Base-by-base conservation (phyloP, 2,329 filamentous ascomycete species). In the Trichophyton mentagrophytes region DNA sequence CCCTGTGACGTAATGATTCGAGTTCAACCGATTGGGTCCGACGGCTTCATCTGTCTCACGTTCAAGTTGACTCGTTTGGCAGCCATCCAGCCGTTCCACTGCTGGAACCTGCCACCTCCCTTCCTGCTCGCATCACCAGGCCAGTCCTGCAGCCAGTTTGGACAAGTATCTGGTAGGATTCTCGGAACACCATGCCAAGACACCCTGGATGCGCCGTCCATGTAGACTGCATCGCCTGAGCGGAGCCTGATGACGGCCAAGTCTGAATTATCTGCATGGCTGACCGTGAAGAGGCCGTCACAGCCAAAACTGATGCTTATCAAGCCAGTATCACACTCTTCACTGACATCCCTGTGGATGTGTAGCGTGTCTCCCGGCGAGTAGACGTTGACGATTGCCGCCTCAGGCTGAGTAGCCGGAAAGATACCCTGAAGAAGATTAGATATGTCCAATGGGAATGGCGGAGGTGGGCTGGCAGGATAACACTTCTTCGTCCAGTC, bases 101-200 rank as follows among this genome's bases (percentile, higher is more conserved):
- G 78, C 58, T 83, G 78, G 68, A 82, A 90, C 49, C 73, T 77
- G 3, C 65, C 62, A 17, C 65, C 62, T 36, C 66, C 78, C 0
- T 49, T 63, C 36, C 57, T 62, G 8, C 44, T 25, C 7, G 20
- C 22, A 27, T 51, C 46, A 1, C 72, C 77, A 7, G 91, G 91
- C 91, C 91, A 97, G 47, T 86, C 77, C 61, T 78, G 75, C 57
- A 97, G 73, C 72, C 85, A 88, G 0, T 76, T 76, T 0, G 92
- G 92, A 73, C 91, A 97, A 0, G 89, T 95, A 0, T 77, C 82
- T 55, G 84, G 81, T 40, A 96, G 69, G 11, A 97, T 86, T 71
- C 91, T 93, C 4, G 93, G 91, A 11, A 97, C 90, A 11, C 89
- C 91, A 75, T 97, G 93, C 92, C 92, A 97, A 1, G 92, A 91